A percentile compares a stretch with the other conserved stretches of the same genome.
phyloP scores from a whole-genome alignment of 2,329 filamentous ascomycete species.

The Fusarium metavorans region DNA sequence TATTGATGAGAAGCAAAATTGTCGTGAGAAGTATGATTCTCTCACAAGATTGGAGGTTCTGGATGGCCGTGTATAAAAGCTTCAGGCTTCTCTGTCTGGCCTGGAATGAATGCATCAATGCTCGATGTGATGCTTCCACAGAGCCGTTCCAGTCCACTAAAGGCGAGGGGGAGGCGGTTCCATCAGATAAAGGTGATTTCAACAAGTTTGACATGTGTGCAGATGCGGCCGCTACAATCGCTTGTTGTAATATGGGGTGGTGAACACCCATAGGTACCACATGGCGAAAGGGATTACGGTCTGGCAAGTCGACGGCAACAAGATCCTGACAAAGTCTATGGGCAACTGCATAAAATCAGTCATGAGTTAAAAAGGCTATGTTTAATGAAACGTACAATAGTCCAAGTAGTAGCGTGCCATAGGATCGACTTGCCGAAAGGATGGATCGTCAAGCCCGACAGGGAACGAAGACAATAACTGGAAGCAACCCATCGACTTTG shows the following conservation, averaged over 20 bases:
- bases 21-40: not conserved
- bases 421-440: no score
- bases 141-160: not conserved
- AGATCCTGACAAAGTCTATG: not conserved
- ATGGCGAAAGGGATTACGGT: not conserved
- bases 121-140: not conserved
- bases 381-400: no score
- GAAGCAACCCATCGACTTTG: no score
- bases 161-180: no score
- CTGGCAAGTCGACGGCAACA: not conserved
- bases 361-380: no score
- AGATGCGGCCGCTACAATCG: not conserved
- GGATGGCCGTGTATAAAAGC: not conserved
- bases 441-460: no score
- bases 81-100: not conserved
- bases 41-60: not conserved
- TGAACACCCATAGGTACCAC: no score
- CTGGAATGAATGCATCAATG: not conserved
- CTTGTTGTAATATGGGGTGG: no score
- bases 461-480: no score
- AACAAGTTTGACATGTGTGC: not conserved
- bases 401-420: no score
- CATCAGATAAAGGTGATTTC: not conserved
- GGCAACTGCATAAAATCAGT: not conserved
- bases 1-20: not conserved